Evolutionary conservation across 2,329 filamentous ascomycete species (phyloP).

Genomic region (Diaporthe sp.): DNA sequence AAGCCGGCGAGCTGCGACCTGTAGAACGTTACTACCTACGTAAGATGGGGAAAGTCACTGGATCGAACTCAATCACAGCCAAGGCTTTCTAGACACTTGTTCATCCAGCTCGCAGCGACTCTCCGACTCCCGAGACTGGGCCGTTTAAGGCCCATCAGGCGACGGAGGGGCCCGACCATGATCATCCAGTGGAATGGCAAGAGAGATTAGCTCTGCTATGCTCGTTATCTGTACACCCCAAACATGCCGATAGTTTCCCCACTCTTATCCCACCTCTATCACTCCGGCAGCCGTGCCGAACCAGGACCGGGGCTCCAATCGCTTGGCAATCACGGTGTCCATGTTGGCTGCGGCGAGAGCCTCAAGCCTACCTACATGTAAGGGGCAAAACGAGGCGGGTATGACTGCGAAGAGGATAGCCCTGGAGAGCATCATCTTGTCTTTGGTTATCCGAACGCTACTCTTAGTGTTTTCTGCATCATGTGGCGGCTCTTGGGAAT

Average conservation of each 20-base stretch:
- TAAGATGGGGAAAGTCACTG: conserved; percentile 18
- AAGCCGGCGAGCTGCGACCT: background rate
- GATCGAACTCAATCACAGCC: background rate
- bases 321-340: background rate
- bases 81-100: background rate
- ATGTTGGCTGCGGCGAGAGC: background rate
- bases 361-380: conserved; percentile 13
- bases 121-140: conserved; percentile 1
- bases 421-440: background rate
- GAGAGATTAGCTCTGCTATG: background rate
- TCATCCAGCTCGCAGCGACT: background rate
- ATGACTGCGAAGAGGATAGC: background rate
- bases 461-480: background rate
- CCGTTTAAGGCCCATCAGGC: background rate
- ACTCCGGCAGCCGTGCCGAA: background rate
- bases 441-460: background rate
- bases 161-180: conserved; percentile 19
- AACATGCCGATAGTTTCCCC: conserved; percentile 3
- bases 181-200: no score
- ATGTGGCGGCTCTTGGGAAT: conserved; percentile 38
- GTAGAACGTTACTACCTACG: background rate
- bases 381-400: background rate
- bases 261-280: conserved; percentile 34
- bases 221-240: conserved; percentile 4
- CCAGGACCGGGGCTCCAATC: background rate